A percentile compares a stretch with the other conserved stretches of the same genome.
phyloP scores from a whole-genome alignment of 345 rosid genomes.

The Boechera stricta region DNA sequence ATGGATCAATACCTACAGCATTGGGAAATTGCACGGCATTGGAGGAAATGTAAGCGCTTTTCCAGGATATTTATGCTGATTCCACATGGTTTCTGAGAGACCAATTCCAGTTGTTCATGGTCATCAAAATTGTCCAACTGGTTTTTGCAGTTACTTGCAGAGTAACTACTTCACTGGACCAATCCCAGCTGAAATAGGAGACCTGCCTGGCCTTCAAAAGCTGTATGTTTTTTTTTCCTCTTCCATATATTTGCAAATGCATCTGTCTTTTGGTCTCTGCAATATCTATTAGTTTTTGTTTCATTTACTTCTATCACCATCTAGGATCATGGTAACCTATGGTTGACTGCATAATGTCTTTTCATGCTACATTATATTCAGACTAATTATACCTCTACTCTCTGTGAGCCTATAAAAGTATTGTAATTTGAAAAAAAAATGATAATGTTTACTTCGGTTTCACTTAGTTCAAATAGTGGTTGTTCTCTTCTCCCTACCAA shows the following conservation, averaged over 20 bases:
- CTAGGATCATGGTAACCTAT: constrained; percentile 20
- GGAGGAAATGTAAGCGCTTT: constrained; percentile 69
- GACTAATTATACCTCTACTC: constrained; percentile 1
- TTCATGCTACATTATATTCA: not conserved
- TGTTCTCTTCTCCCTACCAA: not conserved
- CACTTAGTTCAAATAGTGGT: not conserved
- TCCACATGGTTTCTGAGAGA: not conserved
- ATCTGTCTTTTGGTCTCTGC: not conserved
- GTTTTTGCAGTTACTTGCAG: constrained; percentile 77
- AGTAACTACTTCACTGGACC: constrained; percentile 80
- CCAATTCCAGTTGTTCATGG: constrained; percentile 3
- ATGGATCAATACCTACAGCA: constrained; percentile 75
- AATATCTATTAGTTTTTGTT: constrained; percentile 9
- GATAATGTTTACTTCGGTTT: not conserved
- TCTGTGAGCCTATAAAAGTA: not conserved
- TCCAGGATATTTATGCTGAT: not conserved
- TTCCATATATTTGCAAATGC: constrained; percentile 1
- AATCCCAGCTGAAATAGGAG: constrained; percentile 84
- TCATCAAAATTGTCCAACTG: constrained; percentile 9
- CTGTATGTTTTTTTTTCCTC: constrained; percentile 60
- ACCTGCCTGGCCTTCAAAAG: constrained; percentile 63
- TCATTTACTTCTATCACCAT: constrained; percentile 1
- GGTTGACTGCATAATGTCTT: constrained; percentile 17
- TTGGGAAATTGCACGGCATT: constrained; percentile 86
- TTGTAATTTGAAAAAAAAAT: not conserved